Evolutionary conservation across 768 basidiomycete genomes (phyloP).

Genomic region (Pisolithus marmoratus): DNA sequence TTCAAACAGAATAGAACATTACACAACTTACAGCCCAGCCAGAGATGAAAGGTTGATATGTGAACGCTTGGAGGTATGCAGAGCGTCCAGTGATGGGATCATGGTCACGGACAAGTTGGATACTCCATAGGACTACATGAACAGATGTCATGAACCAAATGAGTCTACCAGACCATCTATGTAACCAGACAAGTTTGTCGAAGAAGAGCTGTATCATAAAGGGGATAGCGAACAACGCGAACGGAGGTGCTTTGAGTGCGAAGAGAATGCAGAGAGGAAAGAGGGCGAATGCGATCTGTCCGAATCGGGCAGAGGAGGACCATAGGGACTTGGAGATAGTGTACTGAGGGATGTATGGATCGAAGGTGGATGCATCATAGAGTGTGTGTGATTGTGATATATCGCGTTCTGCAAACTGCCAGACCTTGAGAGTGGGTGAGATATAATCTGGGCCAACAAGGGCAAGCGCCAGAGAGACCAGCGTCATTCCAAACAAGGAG

Average conservation of each 20-base stretch:
- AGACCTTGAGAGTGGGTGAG: conserved; percentile 40
- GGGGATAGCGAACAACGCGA: conserved; percentile 63
- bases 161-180: conserved; percentile 66
- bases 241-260: conserved; percentile 66
- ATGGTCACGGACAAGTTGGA: conserved; percentile 53
- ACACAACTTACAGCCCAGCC: conserved; percentile 47
- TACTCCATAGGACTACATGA: conserved; percentile 65
- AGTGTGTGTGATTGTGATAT: conserved; percentile 7
- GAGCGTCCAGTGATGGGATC: conserved; percentile 35
- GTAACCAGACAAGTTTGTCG: conserved; percentile 69
- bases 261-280: conserved; percentile 66
- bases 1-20: conserved; percentile 1
- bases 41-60: conserved; percentile 55
- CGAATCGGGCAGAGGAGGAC: conserved; percentile 62
- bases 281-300: conserved; percentile 67
- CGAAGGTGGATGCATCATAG: conserved; percentile 29
- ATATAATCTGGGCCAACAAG: conserved; percentile 70
- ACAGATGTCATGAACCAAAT: conserved; percentile 57
- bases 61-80: conserved; percentile 49
- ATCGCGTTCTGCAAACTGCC: conserved; percentile 31
- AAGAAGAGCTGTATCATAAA: conserved; percentile 61
- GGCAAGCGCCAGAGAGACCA: conserved; percentile 39
- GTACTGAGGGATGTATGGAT: conserved; percentile 42
- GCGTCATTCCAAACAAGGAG: conserved; percentile 38
- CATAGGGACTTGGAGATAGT: conserved; percentile 67